Evolutionary conservation across 192 early-diverging fungal genomes (phyloP), one percentile per base, ranked within the genome.

Genomic region (Coemansia sp.): DNA sequence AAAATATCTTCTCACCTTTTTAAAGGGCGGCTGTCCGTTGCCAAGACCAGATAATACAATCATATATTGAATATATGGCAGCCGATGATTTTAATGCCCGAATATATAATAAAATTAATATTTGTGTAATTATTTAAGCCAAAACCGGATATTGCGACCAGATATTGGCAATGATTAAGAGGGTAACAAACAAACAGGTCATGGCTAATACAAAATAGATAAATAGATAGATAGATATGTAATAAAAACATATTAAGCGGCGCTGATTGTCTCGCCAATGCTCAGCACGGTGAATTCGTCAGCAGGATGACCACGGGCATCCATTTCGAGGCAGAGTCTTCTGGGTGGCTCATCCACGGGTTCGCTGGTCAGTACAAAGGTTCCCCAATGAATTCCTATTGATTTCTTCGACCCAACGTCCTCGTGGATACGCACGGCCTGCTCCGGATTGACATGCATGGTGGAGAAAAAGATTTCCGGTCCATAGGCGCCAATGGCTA

Each of bases 331-430:
- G 18, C 64, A 62, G 58, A 93, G 68, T 24, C 86, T 76, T 18
- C 69, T 48, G 0, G 89, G 89, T 20, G 92, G 92, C 62, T 90
- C 90, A 35, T 71, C 82, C 5, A 85, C 65, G 13, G 82, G 78
- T 63, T 92, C 92, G 54, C 81, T 78, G 10, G 89, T 91, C 60
- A 94, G 75, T 4, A 83, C 60, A 84, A 89, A 95, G 13, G 90
- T 91, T 9, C 91, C 91, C 91, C 91, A 93, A 64, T 95, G 93
- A 69, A 93, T 91, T 9, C 85, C 91, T 25, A 93, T 74, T 11
- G 83, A 85, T 24, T 82, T 82, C 55, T 81, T 84, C 13, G 88
- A 86, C 34, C 76, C 56, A 42, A 92, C 72, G 60, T 93, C 90
- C 59, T 86, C 72, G 62, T 95, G 93, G 25, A 95, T 78, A 10